Percentiles rank a stretch among this genome's conserved stretches.
phyloP scores from a whole-genome alignment of 2,329 filamentous ascomycete species.

The Fragosphaeria purpurea region DNA sequence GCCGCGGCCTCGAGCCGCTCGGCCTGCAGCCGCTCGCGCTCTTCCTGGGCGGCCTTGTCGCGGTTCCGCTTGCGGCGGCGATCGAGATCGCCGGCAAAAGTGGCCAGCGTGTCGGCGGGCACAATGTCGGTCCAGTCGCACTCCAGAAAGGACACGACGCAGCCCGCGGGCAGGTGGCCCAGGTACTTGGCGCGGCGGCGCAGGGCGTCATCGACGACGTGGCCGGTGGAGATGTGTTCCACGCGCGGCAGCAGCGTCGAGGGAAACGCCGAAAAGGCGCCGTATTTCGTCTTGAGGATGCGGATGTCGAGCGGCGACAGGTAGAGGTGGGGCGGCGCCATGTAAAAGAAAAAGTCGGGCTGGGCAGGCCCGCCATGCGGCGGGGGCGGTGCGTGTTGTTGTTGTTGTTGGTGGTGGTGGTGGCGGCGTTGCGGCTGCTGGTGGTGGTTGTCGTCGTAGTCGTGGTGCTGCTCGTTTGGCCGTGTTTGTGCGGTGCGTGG shows the following conservation, averaged over 20 bases:
- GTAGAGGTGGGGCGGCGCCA: conserved; percentile 78
- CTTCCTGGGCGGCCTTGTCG: conserved; percentile 78
- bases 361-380: conserved; percentile 7
- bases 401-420: conserved; percentile 4
- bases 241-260: conserved; percentile 78
- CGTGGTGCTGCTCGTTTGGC: background rate
- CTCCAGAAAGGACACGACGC: conserved; percentile 81
- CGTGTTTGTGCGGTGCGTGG: background rate
- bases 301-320: conserved; percentile 85
- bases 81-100: conserved; percentile 68
- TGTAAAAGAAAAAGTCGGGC: conserved; percentile 74
- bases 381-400: conserved; percentile 13
- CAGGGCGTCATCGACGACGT: conserved; percentile 76
- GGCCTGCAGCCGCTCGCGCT: conserved; percentile 72
- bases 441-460: conserved; percentile 9
- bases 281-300: conserved; percentile 82
- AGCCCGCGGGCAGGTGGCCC: conserved; percentile 78
- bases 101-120: conserved; percentile 59
- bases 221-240: conserved; percentile 80
- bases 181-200: conserved; percentile 81
- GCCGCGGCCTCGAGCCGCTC: conserved; percentile 69
- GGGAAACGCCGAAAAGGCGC: conserved; percentile 71
- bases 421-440: background rate
- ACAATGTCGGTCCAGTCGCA: conserved; percentile 94
- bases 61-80: conserved; percentile 63